Conservation (phyloP, 108 stramenopile genomes). For the Pseudonitzschia multistriata region DNA sequence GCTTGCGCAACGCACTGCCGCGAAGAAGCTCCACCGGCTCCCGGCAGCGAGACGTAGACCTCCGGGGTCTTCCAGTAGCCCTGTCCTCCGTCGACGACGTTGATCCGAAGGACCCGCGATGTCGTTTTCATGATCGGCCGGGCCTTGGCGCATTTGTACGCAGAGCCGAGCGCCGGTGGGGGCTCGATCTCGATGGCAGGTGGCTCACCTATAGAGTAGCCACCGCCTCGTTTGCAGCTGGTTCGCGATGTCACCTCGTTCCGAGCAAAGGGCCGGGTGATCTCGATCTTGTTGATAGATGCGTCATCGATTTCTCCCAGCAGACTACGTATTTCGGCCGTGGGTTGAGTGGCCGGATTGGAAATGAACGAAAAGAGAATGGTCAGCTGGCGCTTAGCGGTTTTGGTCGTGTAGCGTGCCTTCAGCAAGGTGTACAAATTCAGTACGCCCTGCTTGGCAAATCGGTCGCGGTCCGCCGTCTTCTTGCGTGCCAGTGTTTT, state of each 20-base stretch:
- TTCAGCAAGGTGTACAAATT: slow-evolving; percentile 80
- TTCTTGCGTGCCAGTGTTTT: background rate
- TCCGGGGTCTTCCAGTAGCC: slow-evolving; percentile 62
- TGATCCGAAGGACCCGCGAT: slow-evolving; percentile 66
- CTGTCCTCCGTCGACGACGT: slow-evolving; percentile 71
- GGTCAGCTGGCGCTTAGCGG: slow-evolving; percentile 81
- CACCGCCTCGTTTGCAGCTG: slow-evolving; percentile 74
- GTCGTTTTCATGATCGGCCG: slow-evolving; percentile 57
- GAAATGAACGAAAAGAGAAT: slow-evolving; percentile 86
- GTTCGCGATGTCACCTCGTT: slow-evolving; percentile 45
- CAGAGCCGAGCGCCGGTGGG: slow-evolving; percentile 78
- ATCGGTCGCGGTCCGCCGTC: slow-evolving; percentile 22
- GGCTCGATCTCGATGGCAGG: slow-evolving; percentile 45
- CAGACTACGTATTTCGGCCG: slow-evolving; percentile 65
- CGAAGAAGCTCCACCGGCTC: slow-evolving; percentile 19
- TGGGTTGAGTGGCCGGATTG: slow-evolving; percentile 70
- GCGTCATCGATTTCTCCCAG: slow-evolving; percentile 86
- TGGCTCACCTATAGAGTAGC: slow-evolving; percentile 52
- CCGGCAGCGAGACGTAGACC: slow-evolving; percentile 40
- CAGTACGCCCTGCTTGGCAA: slow-evolving; percentile 68
- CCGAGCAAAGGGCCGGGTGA: slow-evolving; percentile 18
- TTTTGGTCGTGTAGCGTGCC: slow-evolving; percentile 72
- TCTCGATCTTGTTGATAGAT: slow-evolving; percentile 53
- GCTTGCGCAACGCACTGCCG: slow-evolving; percentile 66
- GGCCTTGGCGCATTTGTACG: slow-evolving; percentile 58